Base-by-base conservation (phyloP, 1,139 yeast genomes). In the Hanseniaspora gamundiae region DNA sequence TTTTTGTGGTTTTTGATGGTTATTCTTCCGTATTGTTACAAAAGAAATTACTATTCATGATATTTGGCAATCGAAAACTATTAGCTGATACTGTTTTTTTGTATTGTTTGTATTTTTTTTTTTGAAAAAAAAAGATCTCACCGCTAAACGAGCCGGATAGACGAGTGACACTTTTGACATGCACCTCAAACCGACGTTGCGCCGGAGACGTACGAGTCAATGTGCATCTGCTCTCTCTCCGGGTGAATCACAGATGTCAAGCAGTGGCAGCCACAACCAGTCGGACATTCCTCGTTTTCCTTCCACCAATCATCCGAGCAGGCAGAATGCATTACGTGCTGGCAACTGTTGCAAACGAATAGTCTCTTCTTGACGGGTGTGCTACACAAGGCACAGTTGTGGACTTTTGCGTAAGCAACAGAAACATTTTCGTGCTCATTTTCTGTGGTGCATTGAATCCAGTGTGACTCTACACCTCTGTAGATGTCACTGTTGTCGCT, bases 241-340 rank as follows among this genome's bases (percentile, higher is more conserved):
- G n/a, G n/a, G n/a, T n/a, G n/a, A n/a, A 6, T 30, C 17, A n/a
- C 17, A 57, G 35, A 48, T 41, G 2, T 65, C 63, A 42, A 78
- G 61, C 95, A 86, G 9, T 60, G 53, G 56, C 97, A 88, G 0
- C 95, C 95, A 64, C 97, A 88, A 0, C 96, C 97, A 47, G 86
- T 75, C 0, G 94, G 81, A 61, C 97, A 88, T 53, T 80, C 86
- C 38, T 62, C 65, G 3, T 68, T 69, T 0, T 60, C 65, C 14
- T 62, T 64, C 88, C 94, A 87, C 97, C 97, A 88, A 45, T 71
- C 72, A 13, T 70, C 63, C 0, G 94, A 94, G 66, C 97, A 88
- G 30, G 70, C 68, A 1, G 84, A 73, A 57, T 88, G 97, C 51
- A 82, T 57, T 1, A 84, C 67, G 62, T 88, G 96, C 50, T 78